Base-by-base conservation (phyloP, 495 filamentous ascomycete genomes). In the Aspergillus leporis region DNA sequence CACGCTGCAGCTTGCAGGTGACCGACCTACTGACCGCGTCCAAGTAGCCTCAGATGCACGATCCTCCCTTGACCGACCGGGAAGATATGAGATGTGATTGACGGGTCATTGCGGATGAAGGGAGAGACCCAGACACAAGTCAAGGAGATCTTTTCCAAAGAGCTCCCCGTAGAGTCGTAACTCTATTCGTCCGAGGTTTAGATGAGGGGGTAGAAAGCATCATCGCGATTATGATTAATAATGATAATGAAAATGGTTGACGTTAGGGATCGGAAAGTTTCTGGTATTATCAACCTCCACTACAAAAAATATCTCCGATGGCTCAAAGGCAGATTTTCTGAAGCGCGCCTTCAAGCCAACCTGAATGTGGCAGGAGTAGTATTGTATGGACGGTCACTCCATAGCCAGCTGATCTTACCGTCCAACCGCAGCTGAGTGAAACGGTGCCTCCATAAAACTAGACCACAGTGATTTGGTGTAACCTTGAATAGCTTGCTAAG, bases 1-100 rank as follows among this genome's bases (percentile, higher is more conserved):
- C 53, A 59, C 62, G 60, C 53, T 54, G 31, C 55, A 60, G 46
- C 55, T 53, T 61, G 65, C 72, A 70, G 68, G 63, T 74, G 72
- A 72, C 66, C 65, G 67, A 61, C 66, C 58, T 64, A 64, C 64
- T 51, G 41, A 59, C 56, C 61, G 51, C 56, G 53, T 55, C 19
- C 64, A 60, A 60, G 48, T 55, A 57, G 51, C 62, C 50, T 62
- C 46, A 62, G 41, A 62, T 62, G 60, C 61, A 48, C 47, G 43
- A 51, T 36, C 51, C 55, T 58, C 50, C 54, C 60, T 62, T 63
- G 70, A 12, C 60, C 58, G 53, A 56, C 54, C 25, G 41, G 32
- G 49, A 40, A 22, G 28, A 61, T 45, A 41, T 54, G 52, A 23
- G 28, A 53, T 38, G 4, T 45, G 41, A 48, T 54, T 51, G 49